Conservation (phyloP, 2,329 filamentous ascomycete genomes). For the Microcera coccophila region DNA sequence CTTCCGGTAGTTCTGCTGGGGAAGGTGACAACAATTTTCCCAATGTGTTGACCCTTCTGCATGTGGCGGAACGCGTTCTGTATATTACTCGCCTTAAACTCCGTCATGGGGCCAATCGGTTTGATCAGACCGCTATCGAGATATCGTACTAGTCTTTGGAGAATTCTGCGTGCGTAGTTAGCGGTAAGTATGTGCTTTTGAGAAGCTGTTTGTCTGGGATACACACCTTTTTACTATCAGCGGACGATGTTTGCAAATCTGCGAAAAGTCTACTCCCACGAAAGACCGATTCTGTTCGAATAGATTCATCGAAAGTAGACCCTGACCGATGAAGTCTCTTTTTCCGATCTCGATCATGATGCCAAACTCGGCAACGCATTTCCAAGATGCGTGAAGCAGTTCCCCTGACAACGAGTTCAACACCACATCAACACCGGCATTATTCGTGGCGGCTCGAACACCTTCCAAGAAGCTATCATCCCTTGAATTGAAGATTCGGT, state of each 20-base stretch:
- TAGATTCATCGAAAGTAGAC: slow-evolving; percentile 39
- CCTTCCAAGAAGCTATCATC: slow-evolving; percentile 24
- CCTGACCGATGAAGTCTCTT: slow-evolving; percentile 32
- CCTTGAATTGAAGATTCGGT: slow-evolving; percentile 29
- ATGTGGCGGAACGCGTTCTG: slow-evolving; percentile 3
- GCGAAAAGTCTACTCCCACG: not conserved
- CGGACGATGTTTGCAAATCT: no score
- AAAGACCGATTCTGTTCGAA: slow-evolving; percentile 36
- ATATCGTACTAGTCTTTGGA: no score
- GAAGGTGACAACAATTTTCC: slow-evolving; percentile 7
- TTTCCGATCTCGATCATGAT: slow-evolving; percentile 36
- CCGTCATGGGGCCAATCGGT: slow-evolving; percentile 2
- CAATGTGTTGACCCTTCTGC: slow-evolving; percentile 7
- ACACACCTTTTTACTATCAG: no score
- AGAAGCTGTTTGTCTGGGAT: no score
- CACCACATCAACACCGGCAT: slow-evolving; percentile 29
- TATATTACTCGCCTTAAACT: slow-evolving; percentile 4
- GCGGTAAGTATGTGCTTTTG: no score
- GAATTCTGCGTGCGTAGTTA: no score
- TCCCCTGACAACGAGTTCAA: slow-evolving; percentile 31
- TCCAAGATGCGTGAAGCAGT: slow-evolving; percentile 30
- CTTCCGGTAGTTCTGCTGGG: not conserved
- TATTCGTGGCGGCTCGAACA: slow-evolving; percentile 20
- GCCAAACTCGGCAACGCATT: slow-evolving; percentile 34
- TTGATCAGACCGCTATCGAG: not conserved